Conservation (phyloP, 2,329 filamentous ascomycete genomes). For the Davidsoniella neocaledoniae region DNA sequence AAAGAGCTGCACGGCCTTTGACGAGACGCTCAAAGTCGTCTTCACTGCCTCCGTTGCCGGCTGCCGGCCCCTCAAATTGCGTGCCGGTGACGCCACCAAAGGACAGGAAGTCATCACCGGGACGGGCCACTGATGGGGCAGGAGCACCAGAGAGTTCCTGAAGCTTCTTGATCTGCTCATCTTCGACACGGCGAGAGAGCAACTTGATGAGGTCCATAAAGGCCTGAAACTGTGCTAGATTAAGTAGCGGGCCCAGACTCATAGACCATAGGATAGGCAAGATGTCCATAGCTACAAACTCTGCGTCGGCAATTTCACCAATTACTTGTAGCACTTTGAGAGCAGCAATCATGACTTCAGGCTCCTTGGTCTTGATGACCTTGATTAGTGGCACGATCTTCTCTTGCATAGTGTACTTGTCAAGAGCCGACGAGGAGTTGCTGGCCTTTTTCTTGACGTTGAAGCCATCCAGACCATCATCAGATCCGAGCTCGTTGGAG, state of each 20-base stretch:
- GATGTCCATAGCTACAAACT: conserved; percentile 84
- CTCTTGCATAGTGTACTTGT: conserved; percentile 97
- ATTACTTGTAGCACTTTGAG: conserved; percentile 73
- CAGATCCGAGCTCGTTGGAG: conserved; percentile 28
- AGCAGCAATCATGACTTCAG: conserved; percentile 90
- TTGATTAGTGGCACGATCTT: conserved; percentile 85
- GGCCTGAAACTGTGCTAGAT: conserved; percentile 70
- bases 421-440: conserved; percentile 60
- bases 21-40: conserved; percentile 82
- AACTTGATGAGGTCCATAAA: conserved; percentile 83
- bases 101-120: conserved; percentile 51
- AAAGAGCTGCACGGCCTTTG: conserved; percentile 39
- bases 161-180: conserved; percentile 75
- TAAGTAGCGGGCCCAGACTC: conserved; percentile 74
- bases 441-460: conserved; percentile 41
- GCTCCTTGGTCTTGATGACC: conserved; percentile 93
- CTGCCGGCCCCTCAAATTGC: conserved; percentile 27
- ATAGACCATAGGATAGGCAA: conserved; percentile 84
- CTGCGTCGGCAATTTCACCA: conserved; percentile 64
- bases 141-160: conserved; percentile 58
- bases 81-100: conserved; percentile 52
- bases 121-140: conserved; percentile 30
- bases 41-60: conserved; percentile 35
- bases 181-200: conserved; percentile 64
- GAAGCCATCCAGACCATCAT: conserved; percentile 65